phyloP scores from a whole-genome alignment of 306 rosid species.

The Cajanus cajan region DNA sequence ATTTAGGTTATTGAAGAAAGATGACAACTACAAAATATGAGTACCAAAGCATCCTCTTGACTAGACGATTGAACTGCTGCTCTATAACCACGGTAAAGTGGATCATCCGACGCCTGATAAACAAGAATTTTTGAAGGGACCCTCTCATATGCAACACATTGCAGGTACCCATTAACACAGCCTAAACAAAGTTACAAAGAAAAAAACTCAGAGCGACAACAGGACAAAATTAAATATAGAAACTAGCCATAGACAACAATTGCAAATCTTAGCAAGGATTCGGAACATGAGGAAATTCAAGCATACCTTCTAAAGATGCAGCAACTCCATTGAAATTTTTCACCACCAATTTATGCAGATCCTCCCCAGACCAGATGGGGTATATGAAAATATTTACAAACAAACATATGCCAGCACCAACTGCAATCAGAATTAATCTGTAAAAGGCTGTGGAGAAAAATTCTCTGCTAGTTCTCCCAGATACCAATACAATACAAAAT shows the following conservation, averaged over 20 bases:
- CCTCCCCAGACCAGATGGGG: constrained; percentile 76
- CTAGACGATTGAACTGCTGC: constrained; percentile 60
- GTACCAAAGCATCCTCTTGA: constrained; percentile 66
- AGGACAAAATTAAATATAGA: background rate
- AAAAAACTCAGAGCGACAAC: background rate
- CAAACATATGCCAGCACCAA: constrained; percentile 54
- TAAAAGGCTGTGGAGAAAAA: constrained; percentile 51
- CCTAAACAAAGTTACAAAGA: constrained; percentile 41
- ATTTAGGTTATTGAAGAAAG: background rate
- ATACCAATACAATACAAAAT: constrained; percentile 57
- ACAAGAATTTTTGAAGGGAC: constrained; percentile 67
- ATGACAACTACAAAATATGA: constrained; percentile 3
- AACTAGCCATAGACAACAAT: background rate
- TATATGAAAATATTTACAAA: constrained; percentile 48
- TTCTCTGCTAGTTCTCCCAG: constrained; percentile 38
- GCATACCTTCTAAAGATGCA: constrained; percentile 58
- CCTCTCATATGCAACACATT: constrained; percentile 59
- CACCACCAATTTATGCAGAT: constrained; percentile 67
- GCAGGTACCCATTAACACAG: constrained; percentile 52
- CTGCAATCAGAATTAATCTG: constrained; percentile 54
- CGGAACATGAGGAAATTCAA: background rate
- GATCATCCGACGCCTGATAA: constrained; percentile 69
- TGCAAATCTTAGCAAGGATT: background rate
- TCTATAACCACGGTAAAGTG: constrained; percentile 65
- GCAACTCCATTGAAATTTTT: constrained; percentile 63